Evolutionary conservation across 1,284 basidiomycete species (phyloP).

Genomic region (Sutorius eximius): DNA sequence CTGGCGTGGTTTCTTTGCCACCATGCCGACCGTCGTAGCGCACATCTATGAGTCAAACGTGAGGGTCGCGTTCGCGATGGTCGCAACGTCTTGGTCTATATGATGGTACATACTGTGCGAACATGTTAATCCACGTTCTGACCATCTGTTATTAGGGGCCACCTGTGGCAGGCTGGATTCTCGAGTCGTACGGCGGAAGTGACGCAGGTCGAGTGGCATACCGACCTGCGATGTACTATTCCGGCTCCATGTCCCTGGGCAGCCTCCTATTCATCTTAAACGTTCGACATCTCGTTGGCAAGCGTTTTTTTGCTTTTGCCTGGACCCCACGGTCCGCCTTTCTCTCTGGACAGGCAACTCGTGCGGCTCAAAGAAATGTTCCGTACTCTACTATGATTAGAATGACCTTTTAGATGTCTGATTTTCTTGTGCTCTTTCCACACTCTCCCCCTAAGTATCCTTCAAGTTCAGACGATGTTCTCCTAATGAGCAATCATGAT

Average conservation of each 20-base stretch:
- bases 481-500: not conserved
- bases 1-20: conserved; percentile 37
- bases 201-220: conserved; percentile 24
- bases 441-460: no score
- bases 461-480: no score
- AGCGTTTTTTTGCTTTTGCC: conserved; percentile 16
- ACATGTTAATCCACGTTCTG: not conserved
- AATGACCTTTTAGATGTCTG: no score
- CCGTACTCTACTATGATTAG: not conserved
- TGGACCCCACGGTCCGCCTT: not conserved
- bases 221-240: conserved; percentile 35
- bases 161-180: conserved; percentile 32
- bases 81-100: conserved; percentile 36
- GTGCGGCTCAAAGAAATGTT: not conserved
- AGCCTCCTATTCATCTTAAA: conserved; percentile 23
- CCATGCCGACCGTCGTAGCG: conserved; percentile 35
- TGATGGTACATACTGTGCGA: conserved; percentile 19
- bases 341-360: not conserved
- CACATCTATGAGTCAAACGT: conserved; percentile 31
- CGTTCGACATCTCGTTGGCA: conserved; percentile 8
- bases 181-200: conserved; percentile 29
- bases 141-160: conserved; percentile 9
- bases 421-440: no score
- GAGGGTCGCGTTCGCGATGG: conserved; percentile 34
- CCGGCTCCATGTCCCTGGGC: conserved; percentile 29